Evolutionary conservation across 1,284 basidiomycete genomes (phyloP), one percentile per base, ranked within the genome.

Genomic region (Ustilago curta): DNA sequence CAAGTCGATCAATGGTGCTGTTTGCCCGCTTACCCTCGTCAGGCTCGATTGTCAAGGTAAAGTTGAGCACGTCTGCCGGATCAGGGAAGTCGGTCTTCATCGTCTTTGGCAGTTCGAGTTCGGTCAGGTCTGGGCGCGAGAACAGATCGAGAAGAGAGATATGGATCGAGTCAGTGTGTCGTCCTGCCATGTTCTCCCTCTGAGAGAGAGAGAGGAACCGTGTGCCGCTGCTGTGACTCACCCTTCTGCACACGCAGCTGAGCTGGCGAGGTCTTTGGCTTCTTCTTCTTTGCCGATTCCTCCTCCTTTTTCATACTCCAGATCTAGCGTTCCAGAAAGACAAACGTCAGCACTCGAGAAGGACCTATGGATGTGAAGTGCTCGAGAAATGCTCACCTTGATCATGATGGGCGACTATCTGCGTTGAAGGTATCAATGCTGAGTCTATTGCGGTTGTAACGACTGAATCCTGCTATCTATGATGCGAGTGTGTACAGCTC

Each of bases 191-290:
- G 59, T 2, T 29, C n/a, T n/a, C n/a, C n/a, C n/a, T n/a, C n/a
- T n/a, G n/a, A n/a, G 14, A 18, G 29, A 32, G 31, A 32, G 31
- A 12, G 12, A 32, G 31, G 2, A 8, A 27, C 3, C 1, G 11
- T 39, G 16, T 21, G 16, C 23, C 3, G 25, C 7, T 4, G 19
- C 19, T 21, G 16, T 12, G 4, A 82, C 88, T 66, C 75, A 95
- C 96, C 96, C 88, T 99, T 99, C 88, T 99, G 97, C 16, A 98
- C 95, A 60, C 96, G 91, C 84, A 99, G 92, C 86, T 98, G 95
- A 35, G 97, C 96, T 12, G 96, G 95, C 80, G 93, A 94, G 55
- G 93, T 97, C 90, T 97, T 97, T 44, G 81, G 81, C 75, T 81
- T 79, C 71, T 78, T 76, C 71, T 80, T 81, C 57, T 65, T 64